Evolutionary conservation across 306 rosid genomes (phyloP).

Genomic region (Vigna reflexopilosa): DNA sequence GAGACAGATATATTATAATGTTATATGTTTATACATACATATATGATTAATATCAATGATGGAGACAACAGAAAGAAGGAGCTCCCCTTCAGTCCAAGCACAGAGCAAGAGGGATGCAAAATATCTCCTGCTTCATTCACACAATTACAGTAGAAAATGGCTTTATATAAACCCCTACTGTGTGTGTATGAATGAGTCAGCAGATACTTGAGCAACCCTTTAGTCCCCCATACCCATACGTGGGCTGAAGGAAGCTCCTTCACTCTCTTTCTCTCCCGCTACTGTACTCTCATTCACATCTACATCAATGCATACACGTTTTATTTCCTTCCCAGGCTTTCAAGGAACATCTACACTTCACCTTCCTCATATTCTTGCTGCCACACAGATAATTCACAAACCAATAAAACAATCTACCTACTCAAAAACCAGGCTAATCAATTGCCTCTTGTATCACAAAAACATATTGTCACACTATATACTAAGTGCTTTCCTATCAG

Average conservation of each 20-base stretch:
- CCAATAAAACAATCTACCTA: neutral
- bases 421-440: too few species aligned
- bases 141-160: constrained; percentile 35
- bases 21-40: too few species aligned
- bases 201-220: constrained; percentile 51
- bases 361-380: neutral
- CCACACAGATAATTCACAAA: neutral
- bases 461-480: neutral
- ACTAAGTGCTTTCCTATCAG: neutral
- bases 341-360: neutral
- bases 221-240: constrained; percentile 41
- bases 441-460: neutral
- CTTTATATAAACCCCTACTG: neutral
- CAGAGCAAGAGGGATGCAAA: constrained; percentile 47
- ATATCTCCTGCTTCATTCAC: constrained; percentile 50
- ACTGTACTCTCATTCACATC: too few species aligned
- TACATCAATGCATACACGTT: neutral
- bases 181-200: constrained; percentile 44
- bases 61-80: constrained; percentile 58
- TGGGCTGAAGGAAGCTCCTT: constrained; percentile 66
- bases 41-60: neutral
- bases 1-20: neutral
- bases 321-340: neutral
- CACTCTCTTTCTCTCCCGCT: constrained; percentile 49
- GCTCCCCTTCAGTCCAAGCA: constrained; percentile 69